Conservation (phyloP, 2,329 filamentous ascomycete genomes). For the Diaporthe sp. region DNA sequence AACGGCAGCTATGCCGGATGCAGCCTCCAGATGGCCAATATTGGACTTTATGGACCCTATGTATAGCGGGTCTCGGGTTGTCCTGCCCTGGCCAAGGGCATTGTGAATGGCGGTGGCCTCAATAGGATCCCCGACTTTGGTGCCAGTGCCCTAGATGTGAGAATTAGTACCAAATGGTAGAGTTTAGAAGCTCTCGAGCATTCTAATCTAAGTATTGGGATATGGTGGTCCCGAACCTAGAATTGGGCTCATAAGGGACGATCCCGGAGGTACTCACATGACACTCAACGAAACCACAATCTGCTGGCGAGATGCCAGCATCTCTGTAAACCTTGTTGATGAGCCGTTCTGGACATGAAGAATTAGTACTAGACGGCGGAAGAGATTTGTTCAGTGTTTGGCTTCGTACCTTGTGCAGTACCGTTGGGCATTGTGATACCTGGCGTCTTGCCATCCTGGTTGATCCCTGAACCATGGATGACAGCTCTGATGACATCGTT, state of each 20-base stretch:
- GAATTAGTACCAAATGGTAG: neutral
- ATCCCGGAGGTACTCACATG: neutral
- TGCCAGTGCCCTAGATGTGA: slow-evolving; percentile 62
- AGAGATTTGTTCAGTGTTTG: neutral
- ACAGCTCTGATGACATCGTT: slow-evolving; percentile 68
- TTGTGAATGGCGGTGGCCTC: slow-evolving; percentile 59
- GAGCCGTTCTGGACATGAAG: slow-evolving; percentile 50
- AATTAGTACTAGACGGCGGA: slow-evolving; percentile 19
- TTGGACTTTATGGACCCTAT: slow-evolving; percentile 56
- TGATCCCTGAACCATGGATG: slow-evolving; percentile 64
- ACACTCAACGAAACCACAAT: slow-evolving; percentile 57
- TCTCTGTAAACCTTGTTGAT: slow-evolving; percentile 60
- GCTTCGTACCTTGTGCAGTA: slow-evolving; percentile 58
- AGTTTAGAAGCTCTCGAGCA: too few species aligned
- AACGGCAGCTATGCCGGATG: slow-evolving; percentile 63
- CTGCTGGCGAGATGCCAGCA: slow-evolving; percentile 55
- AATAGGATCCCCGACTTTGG: slow-evolving; percentile 60
- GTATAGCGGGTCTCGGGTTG: slow-evolving; percentile 47
- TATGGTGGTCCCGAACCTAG: too few species aligned
- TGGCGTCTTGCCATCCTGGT: slow-evolving; percentile 69
- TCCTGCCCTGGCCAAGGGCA: slow-evolving; percentile 50
- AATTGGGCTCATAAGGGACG: neutral
- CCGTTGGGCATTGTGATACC: slow-evolving; percentile 70
- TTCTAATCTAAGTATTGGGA: neutral
- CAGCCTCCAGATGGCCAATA: slow-evolving; percentile 65